These are phyloP conservation scores for Nannochloropsis gaditana DNA, from an alignment of 108 stramenopile species.

Conservation along the genomic window DNA sequence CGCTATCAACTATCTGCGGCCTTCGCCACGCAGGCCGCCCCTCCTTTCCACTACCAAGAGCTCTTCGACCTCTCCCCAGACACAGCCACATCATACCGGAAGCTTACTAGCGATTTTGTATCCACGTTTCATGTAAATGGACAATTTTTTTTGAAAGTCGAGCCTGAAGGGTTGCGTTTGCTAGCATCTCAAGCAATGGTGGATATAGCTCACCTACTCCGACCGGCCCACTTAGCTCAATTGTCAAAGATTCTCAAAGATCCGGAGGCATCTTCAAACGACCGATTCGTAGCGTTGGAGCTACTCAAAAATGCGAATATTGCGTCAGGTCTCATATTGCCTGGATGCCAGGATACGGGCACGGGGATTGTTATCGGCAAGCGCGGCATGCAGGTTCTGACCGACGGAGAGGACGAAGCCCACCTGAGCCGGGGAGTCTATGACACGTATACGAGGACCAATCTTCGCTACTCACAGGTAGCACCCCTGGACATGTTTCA, in stretches of 20 bases:
- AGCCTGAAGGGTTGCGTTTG: slow-evolving; percentile 46
- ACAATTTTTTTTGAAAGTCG: slow-evolving; percentile 51
- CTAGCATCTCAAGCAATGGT: slow-evolving; percentile 54
- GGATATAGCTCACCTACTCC: slow-evolving; percentile 85
- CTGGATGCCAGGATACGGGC: slow-evolving; percentile 88
- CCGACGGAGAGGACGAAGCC: slow-evolving; percentile 88
- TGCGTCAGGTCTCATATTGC: slow-evolving; percentile 75
- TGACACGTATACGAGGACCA: slow-evolving; percentile 79
- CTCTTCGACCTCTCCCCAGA: slow-evolving; percentile 39
- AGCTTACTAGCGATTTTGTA: slow-evolving; percentile 50
- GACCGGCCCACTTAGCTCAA: slow-evolving; percentile 78
- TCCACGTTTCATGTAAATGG: slow-evolving; percentile 43
- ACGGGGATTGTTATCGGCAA: slow-evolving; percentile 90
- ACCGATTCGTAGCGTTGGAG: slow-evolving; percentile 89
- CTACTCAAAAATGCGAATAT: slow-evolving; percentile 91
- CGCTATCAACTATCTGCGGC: not conserved
- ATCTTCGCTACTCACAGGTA: slow-evolving; percentile 73
- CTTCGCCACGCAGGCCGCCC: slow-evolving; percentile 1
- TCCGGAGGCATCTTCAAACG: slow-evolving; percentile 84
- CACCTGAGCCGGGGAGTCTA: slow-evolving; percentile 75
- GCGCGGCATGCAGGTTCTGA: slow-evolving; percentile 78
- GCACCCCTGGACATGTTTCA: slow-evolving; percentile 89
- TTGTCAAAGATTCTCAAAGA: slow-evolving; percentile 86
- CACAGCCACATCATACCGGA: slow-evolving; percentile 49
- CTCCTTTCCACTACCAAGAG: slow-evolving; percentile 47